Percentiles rank a stretch among this genome's conserved stretches.
These are phyloP conservation scores for Maudiozyma humilis DNA, from an alignment of 1,139 yeast genomes.

Conservation along the genomic window DNA sequence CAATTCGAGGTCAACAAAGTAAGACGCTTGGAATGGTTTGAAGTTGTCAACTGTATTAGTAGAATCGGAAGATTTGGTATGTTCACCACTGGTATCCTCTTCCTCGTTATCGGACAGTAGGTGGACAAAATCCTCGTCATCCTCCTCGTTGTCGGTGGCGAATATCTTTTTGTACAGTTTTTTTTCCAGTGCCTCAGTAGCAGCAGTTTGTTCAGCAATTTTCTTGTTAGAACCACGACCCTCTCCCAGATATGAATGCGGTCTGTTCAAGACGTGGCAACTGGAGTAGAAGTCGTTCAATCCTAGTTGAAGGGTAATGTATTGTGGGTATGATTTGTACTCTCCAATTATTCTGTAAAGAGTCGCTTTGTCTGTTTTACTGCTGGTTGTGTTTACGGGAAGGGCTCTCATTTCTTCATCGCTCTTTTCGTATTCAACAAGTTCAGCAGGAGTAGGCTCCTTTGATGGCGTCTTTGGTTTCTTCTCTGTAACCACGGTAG, in stretches of 20 bases:
- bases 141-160: background rate
- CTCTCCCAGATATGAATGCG: constrained; percentile 7
- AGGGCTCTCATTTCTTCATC: constrained; percentile 2
- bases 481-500: too few relatives aligned
- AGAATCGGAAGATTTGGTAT: background rate
- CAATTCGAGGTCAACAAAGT: constrained; percentile 3
- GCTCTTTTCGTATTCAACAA: background rate
- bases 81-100: background rate
- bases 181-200: constrained; percentile 6
- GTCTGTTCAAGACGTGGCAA: constrained; percentile 4
- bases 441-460: background rate
- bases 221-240: constrained; percentile 11
- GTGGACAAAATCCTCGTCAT: background rate
- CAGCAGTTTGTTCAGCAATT: constrained; percentile 12
- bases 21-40: constrained; percentile 5
- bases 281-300: constrained; percentile 9
- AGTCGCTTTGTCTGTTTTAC: constrained; percentile 9
- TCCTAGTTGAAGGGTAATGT: constrained; percentile 8
- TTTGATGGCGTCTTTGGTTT: background rate
- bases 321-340: constrained; percentile 6
- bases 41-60: background rate
- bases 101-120: background rate
- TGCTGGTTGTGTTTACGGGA: constrained; percentile 5
- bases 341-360: constrained; percentile 7
- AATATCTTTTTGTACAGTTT: background rate